Conservation (phyloP, 1,284 basidiomycete species). For the Irpex rosettiformis region DNA sequence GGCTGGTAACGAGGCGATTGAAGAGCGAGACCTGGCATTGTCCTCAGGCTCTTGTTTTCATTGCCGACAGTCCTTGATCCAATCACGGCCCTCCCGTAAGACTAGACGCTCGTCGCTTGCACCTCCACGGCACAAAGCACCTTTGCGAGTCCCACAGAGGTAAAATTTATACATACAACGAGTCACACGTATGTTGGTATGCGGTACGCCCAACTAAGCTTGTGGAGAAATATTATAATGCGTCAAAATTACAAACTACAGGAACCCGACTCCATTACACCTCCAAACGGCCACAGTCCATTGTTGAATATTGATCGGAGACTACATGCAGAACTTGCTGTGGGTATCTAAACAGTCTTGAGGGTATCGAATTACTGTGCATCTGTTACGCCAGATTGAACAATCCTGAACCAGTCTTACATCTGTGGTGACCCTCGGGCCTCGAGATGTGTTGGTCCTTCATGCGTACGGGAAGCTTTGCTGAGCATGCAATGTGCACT, state of each 20-base stretch:
- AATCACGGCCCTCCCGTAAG: background rate
- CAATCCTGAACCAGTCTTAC: background rate
- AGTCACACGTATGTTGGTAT: background rate
- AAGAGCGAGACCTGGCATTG: conserved; percentile 5
- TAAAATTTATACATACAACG: background rate
- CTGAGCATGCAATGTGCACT: background rate
- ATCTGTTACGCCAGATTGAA: background rate
- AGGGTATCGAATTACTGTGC: background rate
- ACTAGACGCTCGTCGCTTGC: background rate
- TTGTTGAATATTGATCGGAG: too few relatives aligned
- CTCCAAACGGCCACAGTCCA: background rate
- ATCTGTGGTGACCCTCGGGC: too few relatives aligned
- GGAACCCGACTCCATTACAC: background rate
- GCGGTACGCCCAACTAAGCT: background rate
- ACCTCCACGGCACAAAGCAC: background rate
- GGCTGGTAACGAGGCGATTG: conserved; percentile 13
- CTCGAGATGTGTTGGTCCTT: too few relatives aligned
- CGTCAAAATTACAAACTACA: background rate
- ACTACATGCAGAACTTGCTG: background rate
- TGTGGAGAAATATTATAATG: background rate
- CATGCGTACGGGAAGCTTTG: too few relatives aligned
- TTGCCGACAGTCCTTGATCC: background rate
- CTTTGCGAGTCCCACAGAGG: background rate
- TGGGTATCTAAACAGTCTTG: background rate
- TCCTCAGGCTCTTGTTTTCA: conserved; percentile 9